Conservation (phyloP, 1,284 basidiomycete species). For the Cryptococcus sp. region DNA sequence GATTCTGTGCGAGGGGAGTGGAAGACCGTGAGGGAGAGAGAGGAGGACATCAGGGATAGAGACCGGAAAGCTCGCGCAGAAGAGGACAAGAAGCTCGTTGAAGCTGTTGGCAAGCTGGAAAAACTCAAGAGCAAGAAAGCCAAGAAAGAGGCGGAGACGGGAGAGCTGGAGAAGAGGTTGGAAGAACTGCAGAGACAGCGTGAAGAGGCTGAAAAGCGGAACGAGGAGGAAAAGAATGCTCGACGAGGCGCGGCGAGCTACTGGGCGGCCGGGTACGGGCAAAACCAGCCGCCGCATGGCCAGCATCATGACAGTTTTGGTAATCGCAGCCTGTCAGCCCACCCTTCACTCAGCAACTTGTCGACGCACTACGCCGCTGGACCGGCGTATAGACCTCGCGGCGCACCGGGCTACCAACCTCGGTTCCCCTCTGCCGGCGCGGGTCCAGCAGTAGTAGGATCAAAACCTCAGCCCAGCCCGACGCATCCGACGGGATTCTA, state of each 20-base stretch:
- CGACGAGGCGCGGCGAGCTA: slow-evolving; percentile 13
- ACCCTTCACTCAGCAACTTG: slow-evolving; percentile 34
- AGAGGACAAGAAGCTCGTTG: slow-evolving; percentile 47
- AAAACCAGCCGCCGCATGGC: slow-evolving; percentile 10
- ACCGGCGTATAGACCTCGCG: slow-evolving; percentile 35
- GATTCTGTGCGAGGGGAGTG: slow-evolving; percentile 36
- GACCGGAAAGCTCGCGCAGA: slow-evolving; percentile 43
- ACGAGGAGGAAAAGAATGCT: slow-evolving; percentile 12
- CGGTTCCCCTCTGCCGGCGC: slow-evolving; percentile 41
- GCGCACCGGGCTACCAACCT: slow-evolving; percentile 33
- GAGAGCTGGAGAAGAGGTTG: slow-evolving; percentile 42
- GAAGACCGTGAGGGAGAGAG: slow-evolving; percentile 34
- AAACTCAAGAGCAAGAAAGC: slow-evolving; percentile 66
- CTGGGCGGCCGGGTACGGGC: slow-evolving; percentile 20
- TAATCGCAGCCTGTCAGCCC: slow-evolving; percentile 24
- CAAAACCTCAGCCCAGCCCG: slow-evolving; percentile 4
- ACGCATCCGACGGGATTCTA: slow-evolving; percentile 31
- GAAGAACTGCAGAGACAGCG: slow-evolving; percentile 45
- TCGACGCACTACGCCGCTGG: slow-evolving; percentile 26
- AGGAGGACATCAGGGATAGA: slow-evolving; percentile 43
- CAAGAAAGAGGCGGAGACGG: slow-evolving; percentile 45
- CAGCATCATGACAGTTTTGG: slow-evolving; percentile 11
- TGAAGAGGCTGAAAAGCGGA: slow-evolving; percentile 40
- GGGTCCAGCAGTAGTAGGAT: slow-evolving; percentile 10
- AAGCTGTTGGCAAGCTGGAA: slow-evolving; percentile 67